Base-by-base conservation (phyloP, 106 monocot species). In the Phalaenopsis aphrodite region DNA sequence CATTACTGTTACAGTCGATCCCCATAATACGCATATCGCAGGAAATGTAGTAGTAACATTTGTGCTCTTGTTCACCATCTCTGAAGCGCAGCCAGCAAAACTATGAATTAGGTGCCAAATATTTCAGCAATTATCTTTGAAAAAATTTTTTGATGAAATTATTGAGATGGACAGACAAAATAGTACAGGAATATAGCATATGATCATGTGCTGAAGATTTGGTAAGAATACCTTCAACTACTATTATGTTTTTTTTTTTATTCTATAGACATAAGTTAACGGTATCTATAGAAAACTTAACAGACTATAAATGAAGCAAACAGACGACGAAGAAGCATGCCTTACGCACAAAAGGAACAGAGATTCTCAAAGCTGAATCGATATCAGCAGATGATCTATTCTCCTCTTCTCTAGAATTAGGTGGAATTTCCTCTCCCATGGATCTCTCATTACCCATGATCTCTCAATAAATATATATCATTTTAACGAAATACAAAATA, bases 1-100 rank as follows among this genome's bases (percentile, higher is more conserved):
- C 95, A 96, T 91, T 42, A 89, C 95, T 86, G 91, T 91, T 12
- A 96, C 91, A 16, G 81, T 91, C 15, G 93, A 80, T 8, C 95
- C 93, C 89, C 95, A 93, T 37, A 91, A 93, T 21, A 91, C 77
- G 78, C 83, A 76, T 65, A 93, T 80, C 11, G 93, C 95, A 7
- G 93, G 95, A 68, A 91, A 88, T 3, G 95, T 93, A 5, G 93
- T 73, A n/a, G 55, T 81, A 24, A 88, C 88, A 12, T 82, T 66
- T 16, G 56, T 89, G 74, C 75, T 84, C 55, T 68, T 55, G 73
- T 95, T 93, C 42, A 95, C 75, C n/a, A 85, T 87, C 58, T 85
- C 90, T 18, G 95, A 84, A 4, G 43, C 95, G 68, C 95, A 93
- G 3, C 93, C 91, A 19, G 91, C 91, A 66, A 93, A 95, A 95